Percentiles rank a stretch among this genome's conserved stretches.
phyloP scores from a whole-genome alignment of 441 rosid genomes.

The Croton setiger region DNA sequence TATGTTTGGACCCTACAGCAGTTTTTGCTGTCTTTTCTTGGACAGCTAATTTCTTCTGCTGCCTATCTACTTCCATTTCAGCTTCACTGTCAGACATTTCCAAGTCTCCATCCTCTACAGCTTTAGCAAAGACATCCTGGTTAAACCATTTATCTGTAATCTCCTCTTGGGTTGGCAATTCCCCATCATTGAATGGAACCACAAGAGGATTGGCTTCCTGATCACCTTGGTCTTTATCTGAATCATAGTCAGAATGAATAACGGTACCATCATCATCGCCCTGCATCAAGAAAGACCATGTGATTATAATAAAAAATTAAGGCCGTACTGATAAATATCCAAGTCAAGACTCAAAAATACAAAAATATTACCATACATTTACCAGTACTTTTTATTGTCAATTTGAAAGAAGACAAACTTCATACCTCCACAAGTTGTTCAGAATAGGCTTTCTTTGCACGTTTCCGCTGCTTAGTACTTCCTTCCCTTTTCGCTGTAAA shows the following conservation, averaged over 20 bases:
- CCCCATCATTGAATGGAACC: slow-evolving; percentile 67
- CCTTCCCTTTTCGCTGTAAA: slow-evolving; percentile 64
- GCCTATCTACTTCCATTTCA: slow-evolving; percentile 40
- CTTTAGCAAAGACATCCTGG: slow-evolving; percentile 84
- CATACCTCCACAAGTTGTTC: slow-evolving; percentile 65
- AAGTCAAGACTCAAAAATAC: background rate
- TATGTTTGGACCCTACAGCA: slow-evolving; percentile 19
- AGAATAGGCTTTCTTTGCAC: slow-evolving; percentile 63
- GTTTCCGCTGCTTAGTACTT: slow-evolving; percentile 74
- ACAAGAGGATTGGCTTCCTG: slow-evolving; percentile 79
- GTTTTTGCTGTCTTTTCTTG: slow-evolving; percentile 26
- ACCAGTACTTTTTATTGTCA: background rate
- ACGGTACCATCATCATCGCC: slow-evolving; percentile 43
- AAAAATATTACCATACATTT: background rate
- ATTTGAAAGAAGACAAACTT: background rate
- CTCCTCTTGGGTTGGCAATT: slow-evolving; percentile 62
- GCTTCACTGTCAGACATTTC: slow-evolving; percentile 48
- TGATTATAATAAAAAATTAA: background rate
- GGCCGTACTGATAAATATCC: background rate
- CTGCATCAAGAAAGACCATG: slow-evolving; percentile 34
- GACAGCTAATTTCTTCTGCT: slow-evolving; percentile 21
- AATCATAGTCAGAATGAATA: slow-evolving; percentile 55
- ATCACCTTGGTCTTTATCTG: slow-evolving; percentile 57
- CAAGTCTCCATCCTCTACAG: slow-evolving; percentile 77
- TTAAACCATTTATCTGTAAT: slow-evolving; percentile 76